Conservation (phyloP, 306 rosid genomes). For the Begonia fuchsioides region DNA sequence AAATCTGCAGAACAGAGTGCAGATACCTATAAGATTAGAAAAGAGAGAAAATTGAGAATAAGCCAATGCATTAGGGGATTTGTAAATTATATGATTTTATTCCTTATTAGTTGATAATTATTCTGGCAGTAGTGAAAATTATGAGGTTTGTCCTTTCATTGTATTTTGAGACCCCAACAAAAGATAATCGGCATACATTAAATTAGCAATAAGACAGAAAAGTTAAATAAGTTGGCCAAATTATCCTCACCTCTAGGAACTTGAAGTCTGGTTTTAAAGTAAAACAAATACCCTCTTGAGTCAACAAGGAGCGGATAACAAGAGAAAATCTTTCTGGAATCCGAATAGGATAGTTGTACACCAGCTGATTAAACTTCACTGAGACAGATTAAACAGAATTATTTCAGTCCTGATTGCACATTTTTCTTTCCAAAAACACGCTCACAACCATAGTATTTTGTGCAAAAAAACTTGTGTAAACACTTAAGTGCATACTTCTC, state of each 20-base stretch:
- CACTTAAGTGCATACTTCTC: too few species aligned
- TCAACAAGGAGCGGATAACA: slow-evolving; percentile 84
- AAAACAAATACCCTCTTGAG: slow-evolving; percentile 98
- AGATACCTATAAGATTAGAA: too few species aligned
- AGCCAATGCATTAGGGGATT: too few species aligned
- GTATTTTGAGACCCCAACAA: not conserved
- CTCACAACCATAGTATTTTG: too few species aligned
- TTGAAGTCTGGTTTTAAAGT: slow-evolving; percentile 82
- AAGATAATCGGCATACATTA: too few species aligned
- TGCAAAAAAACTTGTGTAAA: too few species aligned
- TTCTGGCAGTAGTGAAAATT: not conserved
- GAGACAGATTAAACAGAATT: slow-evolving; percentile 17
- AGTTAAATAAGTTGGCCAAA: slow-evolving; percentile 4
- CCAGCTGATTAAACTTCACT: slow-evolving; percentile 94
- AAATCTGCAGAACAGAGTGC: too few species aligned
- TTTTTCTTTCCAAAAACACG: too few species aligned
- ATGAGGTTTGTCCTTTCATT: not conserved
- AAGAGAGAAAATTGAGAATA: too few species aligned
- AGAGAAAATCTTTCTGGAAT: slow-evolving; percentile 98
- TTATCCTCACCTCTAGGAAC: slow-evolving; percentile 75
- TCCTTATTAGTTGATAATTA: too few species aligned
- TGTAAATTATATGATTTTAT: too few species aligned
- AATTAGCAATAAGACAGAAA: too few species aligned
- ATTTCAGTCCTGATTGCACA: not conserved
- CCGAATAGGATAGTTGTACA: slow-evolving; percentile 96